A percentile compares a stretch with the other conserved stretches of the same genome.
Conservation (phyloP, 176 grass and related monocot genomes). For the Ampelocalamus luodianensis region DNA sequence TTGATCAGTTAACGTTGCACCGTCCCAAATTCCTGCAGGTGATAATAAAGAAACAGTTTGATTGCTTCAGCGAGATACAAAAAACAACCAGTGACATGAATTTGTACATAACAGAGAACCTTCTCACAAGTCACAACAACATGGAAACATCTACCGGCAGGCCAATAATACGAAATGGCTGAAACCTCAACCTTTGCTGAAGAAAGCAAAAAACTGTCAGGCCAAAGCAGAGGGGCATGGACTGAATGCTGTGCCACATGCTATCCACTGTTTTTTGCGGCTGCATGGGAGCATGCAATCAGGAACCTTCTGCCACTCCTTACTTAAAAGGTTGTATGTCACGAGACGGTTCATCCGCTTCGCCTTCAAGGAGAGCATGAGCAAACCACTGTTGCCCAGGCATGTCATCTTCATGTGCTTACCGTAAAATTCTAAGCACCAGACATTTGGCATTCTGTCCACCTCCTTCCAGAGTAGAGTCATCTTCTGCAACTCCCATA, state of each 20-base stretch:
- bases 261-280: slow-evolving; percentile 78
- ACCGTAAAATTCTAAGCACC: slow-evolving; percentile 99
- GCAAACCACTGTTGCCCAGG: slow-evolving; percentile 91
- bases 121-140: slow-evolving; percentile 18
- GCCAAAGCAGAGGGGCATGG: slow-evolving; percentile 74
- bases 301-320: slow-evolving; percentile 93
- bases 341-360: slow-evolving; percentile 82
- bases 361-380: slow-evolving; percentile 93
- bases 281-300: slow-evolving; percentile 69
- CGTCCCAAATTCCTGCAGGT: slow-evolving; percentile 6
- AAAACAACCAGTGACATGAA: slow-evolving; percentile 37
- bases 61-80: slow-evolving; percentile 34
- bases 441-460: slow-evolving; percentile 99
- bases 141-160: slow-evolving; percentile 28
- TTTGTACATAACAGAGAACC: slow-evolving; percentile 43
- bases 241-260: slow-evolving; percentile 81
- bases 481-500: slow-evolving; percentile 99
- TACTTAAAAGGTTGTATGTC: slow-evolving; percentile 71
- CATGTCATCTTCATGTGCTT: slow-evolving; percentile 98
- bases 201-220: slow-evolving; percentile 46
- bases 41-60: background rate
- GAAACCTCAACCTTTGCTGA: background rate
- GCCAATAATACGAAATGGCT: slow-evolving; percentile 39
- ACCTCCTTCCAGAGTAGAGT: slow-evolving; percentile 99
- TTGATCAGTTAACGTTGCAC: slow-evolving; percentile 19